phyloP scores from a whole-genome alignment of 148 eudicot species.

The Persicaria maculosa region DNA sequence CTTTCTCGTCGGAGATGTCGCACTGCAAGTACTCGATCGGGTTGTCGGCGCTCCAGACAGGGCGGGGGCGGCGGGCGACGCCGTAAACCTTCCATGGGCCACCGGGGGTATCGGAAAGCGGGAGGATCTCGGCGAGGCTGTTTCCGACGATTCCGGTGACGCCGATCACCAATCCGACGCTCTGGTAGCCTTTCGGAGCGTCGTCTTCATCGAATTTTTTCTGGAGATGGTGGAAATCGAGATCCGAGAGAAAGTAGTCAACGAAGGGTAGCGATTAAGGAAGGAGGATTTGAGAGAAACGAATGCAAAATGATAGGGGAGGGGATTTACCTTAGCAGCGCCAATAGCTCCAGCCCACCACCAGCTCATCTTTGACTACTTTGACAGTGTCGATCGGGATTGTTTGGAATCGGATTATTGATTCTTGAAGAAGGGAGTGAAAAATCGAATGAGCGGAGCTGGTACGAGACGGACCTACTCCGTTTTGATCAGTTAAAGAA shows the following conservation, averaged over 20 bases:
- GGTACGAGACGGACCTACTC: background rate
- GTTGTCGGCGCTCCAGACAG: constrained; percentile 60
- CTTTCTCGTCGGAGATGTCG: constrained; percentile 44
- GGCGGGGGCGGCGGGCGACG: constrained; percentile 59
- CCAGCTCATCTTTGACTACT: constrained; percentile 8
- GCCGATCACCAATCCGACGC: constrained; percentile 11
- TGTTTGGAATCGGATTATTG: background rate
- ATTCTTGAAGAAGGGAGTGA: background rate
- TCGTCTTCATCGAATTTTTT: constrained; percentile 3
- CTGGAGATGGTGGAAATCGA: background rate
- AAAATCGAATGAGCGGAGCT: background rate
- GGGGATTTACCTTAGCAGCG: constrained; percentile 5
- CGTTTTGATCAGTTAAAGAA: too few species aligned
- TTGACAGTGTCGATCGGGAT: background rate
- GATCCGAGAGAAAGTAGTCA: background rate
- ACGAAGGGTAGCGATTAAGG: background rate
- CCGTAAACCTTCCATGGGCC: constrained; percentile 55
- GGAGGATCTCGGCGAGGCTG: constrained; percentile 15
- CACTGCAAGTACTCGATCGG: constrained; percentile 63
- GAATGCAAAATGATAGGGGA: background rate
- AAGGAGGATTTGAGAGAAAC: background rate
- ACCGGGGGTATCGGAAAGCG: constrained; percentile 13
- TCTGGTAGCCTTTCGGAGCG: background rate
- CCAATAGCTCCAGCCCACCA: constrained; percentile 15
- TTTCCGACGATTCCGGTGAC: constrained; percentile 32